Evolutionary conservation across 2,329 filamentous ascomycete genomes (phyloP).

Genomic region (Fonsecaea erecta): DNA sequence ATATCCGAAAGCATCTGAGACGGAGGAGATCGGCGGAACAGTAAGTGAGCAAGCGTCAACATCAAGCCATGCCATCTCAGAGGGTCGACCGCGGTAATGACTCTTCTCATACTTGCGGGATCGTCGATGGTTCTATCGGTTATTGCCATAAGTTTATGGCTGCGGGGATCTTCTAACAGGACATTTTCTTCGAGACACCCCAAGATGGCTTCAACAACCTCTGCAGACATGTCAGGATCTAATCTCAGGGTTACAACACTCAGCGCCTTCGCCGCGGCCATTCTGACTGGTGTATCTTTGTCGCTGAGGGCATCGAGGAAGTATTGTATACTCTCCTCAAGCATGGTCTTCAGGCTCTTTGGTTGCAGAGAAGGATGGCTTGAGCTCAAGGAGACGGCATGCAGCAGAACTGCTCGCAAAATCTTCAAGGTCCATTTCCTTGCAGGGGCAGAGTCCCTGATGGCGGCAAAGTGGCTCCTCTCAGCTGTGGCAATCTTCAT

Average conservation of each 20-base stretch:
- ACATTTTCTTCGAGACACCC: slow-evolving; percentile 68
- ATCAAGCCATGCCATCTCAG: slow-evolving; percentile 92
- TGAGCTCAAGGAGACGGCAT: slow-evolving; percentile 62
- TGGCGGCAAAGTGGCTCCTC: slow-evolving; percentile 60
- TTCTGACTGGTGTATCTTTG: slow-evolving; percentile 85
- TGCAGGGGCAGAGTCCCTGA: slow-evolving; percentile 72
- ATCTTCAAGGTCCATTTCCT: slow-evolving; percentile 85
- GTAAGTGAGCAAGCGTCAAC: slow-evolving; percentile 80
- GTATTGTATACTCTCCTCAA: slow-evolving; percentile 82
- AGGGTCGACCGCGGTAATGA: slow-evolving; percentile 77
- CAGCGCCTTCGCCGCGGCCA: slow-evolving; percentile 89
- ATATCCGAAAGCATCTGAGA: slow-evolving; percentile 72
- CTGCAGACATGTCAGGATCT: slow-evolving; percentile 76
- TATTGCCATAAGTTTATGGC: slow-evolving; percentile 47
- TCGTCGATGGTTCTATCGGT: slow-evolving; percentile 44
- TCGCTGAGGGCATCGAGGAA: slow-evolving; percentile 79
- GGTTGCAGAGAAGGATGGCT: slow-evolving; percentile 40
- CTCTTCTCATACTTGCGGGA: slow-evolving; percentile 45
- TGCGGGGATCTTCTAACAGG: slow-evolving; percentile 56
- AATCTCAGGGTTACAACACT: slow-evolving; percentile 84
- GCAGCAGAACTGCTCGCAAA: slow-evolving; percentile 72
- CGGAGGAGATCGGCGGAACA: slow-evolving; percentile 83
- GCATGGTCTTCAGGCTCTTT: slow-evolving; percentile 52
- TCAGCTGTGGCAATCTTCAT: slow-evolving; percentile 62
- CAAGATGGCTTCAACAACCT: slow-evolving; percentile 86